A percentile compares a stretch with the other conserved stretches of the same genome.
phyloP scores from a whole-genome alignment of 148 eudicot genomes.

The Chenopodium album region DNA sequence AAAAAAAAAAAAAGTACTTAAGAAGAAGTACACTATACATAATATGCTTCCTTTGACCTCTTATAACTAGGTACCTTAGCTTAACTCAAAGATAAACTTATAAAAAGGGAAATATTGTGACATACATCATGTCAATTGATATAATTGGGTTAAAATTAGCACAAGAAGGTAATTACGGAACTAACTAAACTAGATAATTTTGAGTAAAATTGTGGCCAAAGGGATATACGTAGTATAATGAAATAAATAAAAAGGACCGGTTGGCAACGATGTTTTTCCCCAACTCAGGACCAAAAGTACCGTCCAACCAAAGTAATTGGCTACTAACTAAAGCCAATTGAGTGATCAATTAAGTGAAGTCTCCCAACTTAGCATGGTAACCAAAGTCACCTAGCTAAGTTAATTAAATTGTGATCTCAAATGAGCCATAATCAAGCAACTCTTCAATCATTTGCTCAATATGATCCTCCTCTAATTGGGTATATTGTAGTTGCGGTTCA shows the following conservation, averaged over 20 bases:
- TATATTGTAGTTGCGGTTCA: slow-evolving; percentile 34
- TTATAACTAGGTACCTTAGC: slow-evolving; percentile 9
- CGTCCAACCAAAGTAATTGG: neutral
- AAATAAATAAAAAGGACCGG: slow-evolving; percentile 26
- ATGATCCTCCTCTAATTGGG: slow-evolving; percentile 65
- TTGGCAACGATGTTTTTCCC: slow-evolving; percentile 27
- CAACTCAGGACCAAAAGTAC: slow-evolving; percentile 34
- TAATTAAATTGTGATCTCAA: slow-evolving; percentile 45
- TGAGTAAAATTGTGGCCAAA: slow-evolving; percentile 6
- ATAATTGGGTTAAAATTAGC: slow-evolving; percentile 15
- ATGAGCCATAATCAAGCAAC: slow-evolving; percentile 64
- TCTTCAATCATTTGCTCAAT: slow-evolving; percentile 95
- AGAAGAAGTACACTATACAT: slow-evolving; percentile 23
- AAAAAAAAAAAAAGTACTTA: neutral
- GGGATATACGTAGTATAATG: neutral
- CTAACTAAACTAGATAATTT: slow-evolving; percentile 6
- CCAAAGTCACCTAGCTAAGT: slow-evolving; percentile 3
- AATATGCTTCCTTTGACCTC: slow-evolving; percentile 21
- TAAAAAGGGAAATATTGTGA: neutral
- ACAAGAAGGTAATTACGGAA: neutral
- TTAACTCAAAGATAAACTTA: neutral
- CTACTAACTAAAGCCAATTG: slow-evolving; percentile 13
- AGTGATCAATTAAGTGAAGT: slow-evolving; percentile 13
- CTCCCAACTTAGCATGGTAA: slow-evolving; percentile 11
- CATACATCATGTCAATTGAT: slow-evolving; percentile 5